Percentiles rank a stretch among this genome's conserved stretches.
Conservation (phyloP, 805 yeast species). For the Yarrowia sp. region DNA sequence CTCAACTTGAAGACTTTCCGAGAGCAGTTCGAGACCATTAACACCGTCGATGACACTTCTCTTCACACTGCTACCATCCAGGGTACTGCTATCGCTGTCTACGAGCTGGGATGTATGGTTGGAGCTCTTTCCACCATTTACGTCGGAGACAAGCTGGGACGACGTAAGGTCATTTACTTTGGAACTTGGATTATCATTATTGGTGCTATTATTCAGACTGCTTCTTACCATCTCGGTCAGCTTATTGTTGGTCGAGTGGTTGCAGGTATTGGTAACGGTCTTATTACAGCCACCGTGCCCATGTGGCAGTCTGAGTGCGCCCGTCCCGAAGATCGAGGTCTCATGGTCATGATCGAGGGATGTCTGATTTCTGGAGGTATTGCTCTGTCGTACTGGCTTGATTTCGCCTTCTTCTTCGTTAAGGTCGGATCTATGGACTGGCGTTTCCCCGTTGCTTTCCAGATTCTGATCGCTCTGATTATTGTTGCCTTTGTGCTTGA, state of each 20-base stretch:
- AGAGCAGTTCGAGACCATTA: slow-evolving; percentile 42
- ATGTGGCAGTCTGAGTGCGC: slow-evolving; percentile 83
- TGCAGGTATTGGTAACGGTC: slow-evolving; percentile 78
- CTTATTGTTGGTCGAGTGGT: slow-evolving; percentile 65
- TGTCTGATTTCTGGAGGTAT: slow-evolving; percentile 75
- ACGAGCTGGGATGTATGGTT: slow-evolving; percentile 58
- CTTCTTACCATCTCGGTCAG: slow-evolving; percentile 45
- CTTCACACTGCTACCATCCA: slow-evolving; percentile 41
- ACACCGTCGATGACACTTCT: slow-evolving; percentile 45
- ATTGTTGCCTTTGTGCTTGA: slow-evolving; percentile 65
- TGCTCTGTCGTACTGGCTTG: slow-evolving; percentile 66
- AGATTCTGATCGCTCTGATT: slow-evolving; percentile 62
- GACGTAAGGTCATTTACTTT: slow-evolving; percentile 56
- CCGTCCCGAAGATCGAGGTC: slow-evolving; percentile 69
- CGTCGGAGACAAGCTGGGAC: slow-evolving; percentile 58
- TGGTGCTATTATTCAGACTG: slow-evolving; percentile 58
- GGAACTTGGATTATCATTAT: slow-evolving; percentile 59
- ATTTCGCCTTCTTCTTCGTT: slow-evolving; percentile 57
- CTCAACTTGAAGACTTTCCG: slow-evolving; percentile 58
- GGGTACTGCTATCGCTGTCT: slow-evolving; percentile 47
- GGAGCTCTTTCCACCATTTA: slow-evolving; percentile 59
- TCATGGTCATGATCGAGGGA: slow-evolving; percentile 72
- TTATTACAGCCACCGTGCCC: slow-evolving; percentile 83
- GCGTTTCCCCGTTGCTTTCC: slow-evolving; percentile 83
- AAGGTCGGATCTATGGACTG: slow-evolving; percentile 67